Base-by-base conservation (phyloP, 2,329 filamentous ascomycete species). In the Penicillium sp. region DNA sequence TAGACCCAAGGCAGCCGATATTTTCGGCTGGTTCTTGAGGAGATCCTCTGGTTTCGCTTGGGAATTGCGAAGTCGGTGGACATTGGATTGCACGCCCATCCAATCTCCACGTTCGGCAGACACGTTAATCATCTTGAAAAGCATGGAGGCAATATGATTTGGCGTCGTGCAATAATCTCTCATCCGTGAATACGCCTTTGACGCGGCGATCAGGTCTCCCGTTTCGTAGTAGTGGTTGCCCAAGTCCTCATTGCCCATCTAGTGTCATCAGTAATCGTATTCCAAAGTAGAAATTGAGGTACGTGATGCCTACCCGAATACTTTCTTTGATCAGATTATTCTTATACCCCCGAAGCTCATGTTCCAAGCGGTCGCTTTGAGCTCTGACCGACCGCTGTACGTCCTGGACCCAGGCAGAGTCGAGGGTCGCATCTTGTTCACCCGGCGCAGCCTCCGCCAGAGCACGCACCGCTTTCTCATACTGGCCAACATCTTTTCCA, bases 321-420 rank as follows among this genome's bases (percentile, higher is more conserved):
- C 92, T 97, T 77, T 99, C 94, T 71, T 97, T 96, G 66, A 99
- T 92, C 39, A 97, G 77, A 67, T 97, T 99, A 70, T 97, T 96
- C 76, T 94, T 96, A 75, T 97, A 97, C 1, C 88, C 88, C 72
- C 92, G 92, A 18, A 99, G 80, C 73, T 97, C 91, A 14, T 83
- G 79, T 69, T 97, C 91, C 51, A 97, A 79, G n/a, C 89, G 84
- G 51, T 85, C 80, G 1, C 87, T 87, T 72, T 96, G 89, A 1
- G 78, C 76, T 62, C 84, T 84, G 65, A 92, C 90, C 48, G 82
- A 77, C 58, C 84, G 84, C 19, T 87, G 84, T 33, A 83, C 88
- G 54, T 77, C 79, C 7, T 88, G 82, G n/a, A 88, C 82, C 93
- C 93, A 97, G n/a, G 78, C 77, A 19, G 81, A 77, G 67, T 97